These are phyloP conservation scores for Coemansia sp. DNA, from an alignment of 192 early-diverging fungal species.

Conservation along the genomic window DNA sequence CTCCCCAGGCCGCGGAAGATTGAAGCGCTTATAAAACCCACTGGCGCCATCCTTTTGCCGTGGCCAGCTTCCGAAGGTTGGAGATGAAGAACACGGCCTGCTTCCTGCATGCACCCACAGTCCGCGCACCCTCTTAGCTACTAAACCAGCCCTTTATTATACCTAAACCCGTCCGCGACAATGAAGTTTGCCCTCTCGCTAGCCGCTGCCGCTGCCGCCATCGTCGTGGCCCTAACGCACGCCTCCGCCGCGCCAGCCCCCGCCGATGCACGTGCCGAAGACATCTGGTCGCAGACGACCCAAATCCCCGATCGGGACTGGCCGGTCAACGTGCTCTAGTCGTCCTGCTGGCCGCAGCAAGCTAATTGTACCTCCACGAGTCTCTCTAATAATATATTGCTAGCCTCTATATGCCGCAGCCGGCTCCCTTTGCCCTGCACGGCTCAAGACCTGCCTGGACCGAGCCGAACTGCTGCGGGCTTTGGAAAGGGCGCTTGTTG, in stretches of 20 bases:
- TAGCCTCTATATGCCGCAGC: not conserved
- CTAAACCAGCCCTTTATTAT: not conserved
- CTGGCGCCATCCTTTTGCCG: no score
- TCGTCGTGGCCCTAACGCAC: conserved; percentile 5
- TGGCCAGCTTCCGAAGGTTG: no score
- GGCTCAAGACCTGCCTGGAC: no score
- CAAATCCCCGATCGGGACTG: conserved; percentile 42
- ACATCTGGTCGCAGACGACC: conserved; percentile 9
- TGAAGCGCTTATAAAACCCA: no score
- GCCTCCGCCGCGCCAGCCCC: conserved; percentile 16
- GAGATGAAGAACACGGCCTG: no score
- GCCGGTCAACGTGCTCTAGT: conserved; percentile 46
- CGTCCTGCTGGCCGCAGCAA: not conserved
- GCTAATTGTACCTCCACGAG: not conserved
- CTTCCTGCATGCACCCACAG: no score
- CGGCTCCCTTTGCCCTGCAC: not conserved
- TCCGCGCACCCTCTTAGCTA: no score
- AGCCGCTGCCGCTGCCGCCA: conserved; percentile 10
- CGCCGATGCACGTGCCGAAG: not conserved
- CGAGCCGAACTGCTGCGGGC: not conserved
- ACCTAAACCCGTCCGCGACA: not conserved
- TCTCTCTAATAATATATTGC: conserved; percentile 6
- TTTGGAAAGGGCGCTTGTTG: not conserved
- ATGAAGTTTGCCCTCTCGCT: conserved; percentile 31
- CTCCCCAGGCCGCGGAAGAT: no score